A percentile compares a stretch with the other conserved stretches of the same genome.
These are phyloP conservation scores for Zelonia costaricensis DNA, from an alignment of 208 protist species.

Conservation along the genomic window DNA sequence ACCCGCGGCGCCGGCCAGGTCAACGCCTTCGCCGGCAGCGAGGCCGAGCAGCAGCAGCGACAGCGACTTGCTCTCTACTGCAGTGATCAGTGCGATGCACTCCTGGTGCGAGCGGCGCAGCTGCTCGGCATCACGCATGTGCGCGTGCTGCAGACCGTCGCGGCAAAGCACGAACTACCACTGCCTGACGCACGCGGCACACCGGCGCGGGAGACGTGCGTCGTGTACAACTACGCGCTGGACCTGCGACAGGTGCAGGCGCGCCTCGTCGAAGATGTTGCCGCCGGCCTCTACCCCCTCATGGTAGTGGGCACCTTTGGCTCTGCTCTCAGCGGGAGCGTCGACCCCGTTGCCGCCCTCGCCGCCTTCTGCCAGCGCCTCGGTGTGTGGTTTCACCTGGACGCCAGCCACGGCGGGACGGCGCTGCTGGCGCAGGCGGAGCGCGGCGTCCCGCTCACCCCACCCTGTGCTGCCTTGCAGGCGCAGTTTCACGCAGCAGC, in stretches of 20 bases:
- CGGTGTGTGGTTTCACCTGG: constrained; percentile 76
- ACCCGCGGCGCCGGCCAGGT: constrained; percentile 24
- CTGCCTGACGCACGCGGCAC: not conserved
- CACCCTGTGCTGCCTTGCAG: too few relatives aligned
- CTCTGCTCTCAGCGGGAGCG: constrained; percentile 39
- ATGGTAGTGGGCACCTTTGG: constrained; percentile 69
- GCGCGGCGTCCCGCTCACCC: too few relatives aligned
- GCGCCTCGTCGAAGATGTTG: constrained; percentile 67
- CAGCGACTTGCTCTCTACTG: constrained; percentile 61
- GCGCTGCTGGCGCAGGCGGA: constrained; percentile 28
- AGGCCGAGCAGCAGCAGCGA: constrained; percentile 15
- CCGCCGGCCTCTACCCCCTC: constrained; percentile 53
- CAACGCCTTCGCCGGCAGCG: constrained; percentile 18
- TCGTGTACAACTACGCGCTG: constrained; percentile 45
- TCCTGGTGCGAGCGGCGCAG: constrained; percentile 46
- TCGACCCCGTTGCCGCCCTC: constrained; percentile 55
- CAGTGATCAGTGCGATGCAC: constrained; percentile 65
- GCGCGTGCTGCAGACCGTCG: constrained; percentile 53
- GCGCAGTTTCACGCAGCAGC: constrained; percentile 11
- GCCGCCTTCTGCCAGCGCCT: constrained; percentile 48
- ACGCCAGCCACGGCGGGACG: constrained; percentile 50
- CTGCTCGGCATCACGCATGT: constrained; percentile 62
- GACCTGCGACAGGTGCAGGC: constrained; percentile 43
- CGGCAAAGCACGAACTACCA: constrained; percentile 10
- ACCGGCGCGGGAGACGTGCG: not conserved